A percentile compares a stretch with the other conserved stretches of the same genome.
Evolutionary conservation across 768 basidiomycete species (phyloP).

Genomic region (Phlegmacium glaucopus): DNA sequence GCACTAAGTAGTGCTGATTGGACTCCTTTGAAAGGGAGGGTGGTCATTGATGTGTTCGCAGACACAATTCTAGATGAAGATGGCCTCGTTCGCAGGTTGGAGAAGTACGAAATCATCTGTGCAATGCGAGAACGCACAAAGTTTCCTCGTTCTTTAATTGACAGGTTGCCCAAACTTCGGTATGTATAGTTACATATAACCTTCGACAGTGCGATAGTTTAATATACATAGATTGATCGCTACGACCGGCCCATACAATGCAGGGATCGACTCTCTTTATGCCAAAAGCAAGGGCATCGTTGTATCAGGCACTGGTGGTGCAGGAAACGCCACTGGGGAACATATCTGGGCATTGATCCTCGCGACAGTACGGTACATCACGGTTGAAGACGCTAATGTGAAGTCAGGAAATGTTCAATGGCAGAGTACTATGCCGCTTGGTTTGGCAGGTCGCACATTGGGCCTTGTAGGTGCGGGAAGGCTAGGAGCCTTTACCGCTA

Average conservation of each 20-base stretch:
- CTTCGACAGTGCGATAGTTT: not conserved
- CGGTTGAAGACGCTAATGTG: constrained; percentile 45
- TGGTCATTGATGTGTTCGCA: constrained; percentile 42
- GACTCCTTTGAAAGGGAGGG: constrained; percentile 37
- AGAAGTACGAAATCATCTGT: constrained; percentile 53
- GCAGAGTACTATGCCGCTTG: constrained; percentile 51
- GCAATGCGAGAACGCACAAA: constrained; percentile 69
- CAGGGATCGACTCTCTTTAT: constrained; percentile 44
- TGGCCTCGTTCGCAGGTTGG: constrained; percentile 43
- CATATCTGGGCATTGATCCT: constrained; percentile 64
- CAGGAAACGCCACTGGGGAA: constrained; percentile 51
- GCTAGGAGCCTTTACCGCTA: constrained; percentile 50
- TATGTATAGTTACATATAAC: constrained; percentile 13
- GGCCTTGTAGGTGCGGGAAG: constrained; percentile 62
- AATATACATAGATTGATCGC: constrained; percentile 40
- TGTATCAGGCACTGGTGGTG: constrained; percentile 46
- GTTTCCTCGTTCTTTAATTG: constrained; percentile 45
- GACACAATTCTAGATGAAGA: constrained; percentile 54
- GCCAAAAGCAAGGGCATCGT: constrained; percentile 46
- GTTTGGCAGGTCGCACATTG: constrained; percentile 50
- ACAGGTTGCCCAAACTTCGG: constrained; percentile 55
- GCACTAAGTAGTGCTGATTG: constrained; percentile 53
- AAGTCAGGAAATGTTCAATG: constrained; percentile 45
- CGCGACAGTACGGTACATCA: constrained; percentile 47
- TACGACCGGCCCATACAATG: constrained; percentile 52